A percentile compares a stretch with the other conserved stretches of the same genome.
phyloP scores from a whole-genome alignment of 768 basidiomycete species.

The Pluteus cervinus region DNA sequence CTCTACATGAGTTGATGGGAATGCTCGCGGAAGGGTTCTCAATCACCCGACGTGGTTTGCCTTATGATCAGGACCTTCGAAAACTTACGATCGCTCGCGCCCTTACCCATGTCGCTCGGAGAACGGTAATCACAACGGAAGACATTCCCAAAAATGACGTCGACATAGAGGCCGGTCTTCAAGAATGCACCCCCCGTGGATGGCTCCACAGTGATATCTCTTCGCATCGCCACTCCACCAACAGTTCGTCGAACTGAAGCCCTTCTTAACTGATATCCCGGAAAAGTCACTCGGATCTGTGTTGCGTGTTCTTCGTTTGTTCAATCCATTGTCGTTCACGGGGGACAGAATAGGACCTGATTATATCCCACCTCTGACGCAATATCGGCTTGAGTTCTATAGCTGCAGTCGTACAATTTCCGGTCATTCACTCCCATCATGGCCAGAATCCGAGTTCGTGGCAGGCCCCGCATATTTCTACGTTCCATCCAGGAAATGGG shows the following conservation, averaged over 20 bases:
- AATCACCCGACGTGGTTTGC: conserved; percentile 1
- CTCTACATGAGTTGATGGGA: background rate
- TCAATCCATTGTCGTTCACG: background rate
- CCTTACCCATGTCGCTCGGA: conserved; percentile 1
- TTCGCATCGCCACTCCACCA: conserved; percentile 4
- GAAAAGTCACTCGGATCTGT: conserved; percentile 3
- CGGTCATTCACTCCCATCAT: conserved; percentile 1
- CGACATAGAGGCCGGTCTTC: background rate
- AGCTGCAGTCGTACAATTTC: conserved; percentile 4
- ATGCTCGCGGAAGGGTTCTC: background rate
- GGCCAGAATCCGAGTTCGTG: background rate
- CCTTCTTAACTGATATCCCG: background rate
- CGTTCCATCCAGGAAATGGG: conserved; percentile 4
- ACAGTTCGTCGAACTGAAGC: conserved; percentile 3
- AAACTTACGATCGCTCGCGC: background rate
- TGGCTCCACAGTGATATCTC: conserved; percentile 4
- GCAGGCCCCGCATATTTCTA: conserved; percentile 4
- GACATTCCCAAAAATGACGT: too few species aligned
- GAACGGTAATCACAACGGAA: too few species aligned
- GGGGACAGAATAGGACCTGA: conserved; percentile 5
- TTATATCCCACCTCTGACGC: conserved; percentile 2
- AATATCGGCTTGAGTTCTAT: conserved; percentile 3
- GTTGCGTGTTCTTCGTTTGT: background rate
- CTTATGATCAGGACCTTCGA: background rate
- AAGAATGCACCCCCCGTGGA: background rate